Evolutionary conservation across 2,329 filamentous ascomycete genomes (phyloP).

Genomic region (Scleromitrula shiraiana): DNA sequence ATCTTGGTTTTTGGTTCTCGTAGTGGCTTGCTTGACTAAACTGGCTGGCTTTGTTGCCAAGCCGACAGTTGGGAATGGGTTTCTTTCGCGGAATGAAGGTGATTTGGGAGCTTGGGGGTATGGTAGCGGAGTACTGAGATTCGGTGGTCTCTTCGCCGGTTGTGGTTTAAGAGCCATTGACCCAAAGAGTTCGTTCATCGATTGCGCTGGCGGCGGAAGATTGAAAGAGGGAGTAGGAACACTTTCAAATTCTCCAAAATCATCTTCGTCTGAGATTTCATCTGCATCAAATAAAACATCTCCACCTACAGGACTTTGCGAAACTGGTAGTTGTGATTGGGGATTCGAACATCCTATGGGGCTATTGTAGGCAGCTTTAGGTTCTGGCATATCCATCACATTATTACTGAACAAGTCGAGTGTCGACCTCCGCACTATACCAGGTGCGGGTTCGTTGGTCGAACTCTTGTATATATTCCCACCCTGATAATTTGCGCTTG

Average conservation of each 20-base stretch:
- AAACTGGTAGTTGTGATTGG: constrained; percentile 1
- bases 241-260: constrained; percentile 62
- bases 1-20: constrained; percentile 27
- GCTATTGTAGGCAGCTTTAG: constrained; percentile 1
- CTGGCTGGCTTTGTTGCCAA: constrained; percentile 36
- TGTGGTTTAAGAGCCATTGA: constrained; percentile 23
- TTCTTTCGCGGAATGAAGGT: constrained; percentile 45
- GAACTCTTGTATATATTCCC: constrained; percentile 3
- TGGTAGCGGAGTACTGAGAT: constrained; percentile 23
- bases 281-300: constrained; percentile 33
- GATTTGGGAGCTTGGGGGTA: constrained; percentile 44
- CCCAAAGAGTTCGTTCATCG: constrained; percentile 29
- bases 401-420: constrained; percentile 23
- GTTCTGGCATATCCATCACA: constrained; percentile 11
- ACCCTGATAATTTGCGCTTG: constrained; percentile 12
- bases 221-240: constrained; percentile 32
- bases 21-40: constrained; percentile 28
- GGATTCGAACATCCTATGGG: constrained; percentile 1
- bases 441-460: constrained; percentile 10
- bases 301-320: constrained; percentile 15
- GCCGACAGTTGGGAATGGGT: constrained; percentile 43
- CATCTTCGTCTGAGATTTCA: constrained; percentile 45
- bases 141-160: constrained; percentile 29
- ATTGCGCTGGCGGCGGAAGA: constrained; percentile 14
- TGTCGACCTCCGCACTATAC: constrained; percentile 20